These are phyloP conservation scores for Dioscorea zingiberensis DNA, from an alignment of 106 monocot genomes.

Conservation along the genomic window DNA sequence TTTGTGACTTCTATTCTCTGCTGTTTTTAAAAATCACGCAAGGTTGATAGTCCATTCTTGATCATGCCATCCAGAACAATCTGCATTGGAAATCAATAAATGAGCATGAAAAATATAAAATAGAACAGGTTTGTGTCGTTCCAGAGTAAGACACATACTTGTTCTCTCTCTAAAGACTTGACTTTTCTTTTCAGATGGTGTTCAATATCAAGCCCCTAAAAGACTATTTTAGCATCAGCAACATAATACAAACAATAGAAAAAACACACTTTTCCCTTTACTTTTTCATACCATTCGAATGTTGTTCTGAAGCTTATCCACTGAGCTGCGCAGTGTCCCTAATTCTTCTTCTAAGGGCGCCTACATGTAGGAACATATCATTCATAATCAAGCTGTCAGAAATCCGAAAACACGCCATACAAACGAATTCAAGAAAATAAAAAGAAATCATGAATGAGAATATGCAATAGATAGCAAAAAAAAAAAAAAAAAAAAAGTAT, in stretches of 20 bases:
- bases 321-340: conserved; percentile 39
- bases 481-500: background rate
- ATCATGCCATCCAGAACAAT: conserved; percentile 29
- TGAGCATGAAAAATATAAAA: conserved; percentile 8
- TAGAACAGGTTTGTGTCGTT: background rate
- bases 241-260: background rate
- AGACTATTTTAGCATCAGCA: background rate
- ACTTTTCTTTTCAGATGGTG: conserved; percentile 72
- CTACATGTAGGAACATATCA: conserved; percentile 27
- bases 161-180: conserved; percentile 49
- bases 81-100: conserved; percentile 35
- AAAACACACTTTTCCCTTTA: background rate
- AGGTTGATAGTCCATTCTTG: conserved; percentile 31
- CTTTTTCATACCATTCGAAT: conserved; percentile 67
- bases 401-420: too few species aligned
- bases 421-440: background rate
- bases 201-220: conserved; percentile 87
- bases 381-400: too few species aligned
- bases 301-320: conserved; percentile 75
- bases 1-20: conserved; percentile 47
- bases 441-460: background rate
- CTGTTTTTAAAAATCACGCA: conserved; percentile 46
- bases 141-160: conserved; percentile 32
- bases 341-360: conserved; percentile 79
- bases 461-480: background rate